phyloP scores from a whole-genome alignment of 345 rosid genomes.

The Eucalyptus albens region DNA sequence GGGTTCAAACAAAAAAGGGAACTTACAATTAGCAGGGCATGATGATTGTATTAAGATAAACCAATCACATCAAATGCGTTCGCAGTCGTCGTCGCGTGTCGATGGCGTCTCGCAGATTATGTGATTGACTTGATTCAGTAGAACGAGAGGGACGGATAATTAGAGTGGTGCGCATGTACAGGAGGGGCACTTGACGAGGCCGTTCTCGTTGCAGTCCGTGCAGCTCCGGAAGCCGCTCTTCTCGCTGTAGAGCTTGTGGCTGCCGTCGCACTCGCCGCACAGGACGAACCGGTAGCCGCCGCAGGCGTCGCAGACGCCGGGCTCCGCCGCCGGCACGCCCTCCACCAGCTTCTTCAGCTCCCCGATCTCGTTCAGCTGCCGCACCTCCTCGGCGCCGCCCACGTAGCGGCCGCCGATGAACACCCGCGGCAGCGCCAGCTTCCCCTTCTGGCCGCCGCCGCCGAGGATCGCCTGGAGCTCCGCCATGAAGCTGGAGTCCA shows the following conservation, averaged over 20 bases:
- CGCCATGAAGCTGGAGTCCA: slow-evolving; percentile 55
- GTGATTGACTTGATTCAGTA: not conserved
- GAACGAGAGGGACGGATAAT: not conserved
- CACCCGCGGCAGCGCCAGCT: slow-evolving; percentile 50
- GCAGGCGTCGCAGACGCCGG: slow-evolving; percentile 42
- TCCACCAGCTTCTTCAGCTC: slow-evolving; percentile 75
- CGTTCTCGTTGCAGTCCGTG: slow-evolving; percentile 71
- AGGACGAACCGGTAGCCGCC: slow-evolving; percentile 59
- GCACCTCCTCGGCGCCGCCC: slow-evolving; percentile 84
- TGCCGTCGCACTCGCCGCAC: slow-evolving; percentile 61
- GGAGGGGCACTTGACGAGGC: slow-evolving; percentile 77
- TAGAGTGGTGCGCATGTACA: slow-evolving; percentile 36
- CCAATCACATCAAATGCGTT: not conserved
- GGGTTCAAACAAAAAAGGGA: not conserved
- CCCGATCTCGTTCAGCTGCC: slow-evolving; percentile 65
- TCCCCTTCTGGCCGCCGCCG: not conserved
- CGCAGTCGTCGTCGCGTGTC: not conserved
- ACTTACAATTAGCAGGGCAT: not conserved
- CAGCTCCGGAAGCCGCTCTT: slow-evolving; percentile 60
- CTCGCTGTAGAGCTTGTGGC: slow-evolving; percentile 64
- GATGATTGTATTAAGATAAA: not conserved
- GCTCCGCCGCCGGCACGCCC: slow-evolving; percentile 39
- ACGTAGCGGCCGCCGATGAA: slow-evolving; percentile 77
- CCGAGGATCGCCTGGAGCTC: slow-evolving; percentile 19
- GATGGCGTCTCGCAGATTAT: not conserved